Percentiles rank a stretch among this genome's conserved stretches.
Evolutionary conservation across 345 rosid species (phyloP).

Genomic region (Hibiscus syriacus): DNA sequence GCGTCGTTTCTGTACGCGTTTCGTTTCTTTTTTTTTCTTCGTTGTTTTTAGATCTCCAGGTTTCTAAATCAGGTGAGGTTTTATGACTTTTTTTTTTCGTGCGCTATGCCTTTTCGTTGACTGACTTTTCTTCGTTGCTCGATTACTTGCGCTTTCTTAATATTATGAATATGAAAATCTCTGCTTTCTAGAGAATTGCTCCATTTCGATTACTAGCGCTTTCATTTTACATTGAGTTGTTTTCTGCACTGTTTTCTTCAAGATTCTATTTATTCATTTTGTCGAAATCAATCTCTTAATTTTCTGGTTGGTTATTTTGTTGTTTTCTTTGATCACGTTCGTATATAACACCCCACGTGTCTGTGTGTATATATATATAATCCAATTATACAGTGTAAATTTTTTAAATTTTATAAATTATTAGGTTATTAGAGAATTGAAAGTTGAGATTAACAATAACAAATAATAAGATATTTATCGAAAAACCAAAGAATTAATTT

Average conservation of each 20-base stretch:
- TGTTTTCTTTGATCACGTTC: neutral
- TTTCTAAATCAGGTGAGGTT: conserved; percentile 9
- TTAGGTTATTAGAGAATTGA: no score
- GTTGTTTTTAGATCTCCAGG: neutral
- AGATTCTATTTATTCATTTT: neutral
- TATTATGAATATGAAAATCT: neutral
- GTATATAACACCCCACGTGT: no score
- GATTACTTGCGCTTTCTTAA: neutral
- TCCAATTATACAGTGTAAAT: no score
- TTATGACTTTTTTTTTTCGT: neutral
- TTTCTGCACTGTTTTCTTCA: neutral
- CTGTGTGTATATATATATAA: no score
- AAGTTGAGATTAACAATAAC: no score
- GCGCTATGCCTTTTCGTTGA: conserved; percentile 1
- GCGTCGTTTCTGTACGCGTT: conserved; percentile 7
- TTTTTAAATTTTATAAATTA: no score
- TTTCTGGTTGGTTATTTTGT: neutral
- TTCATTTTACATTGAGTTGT: neutral
- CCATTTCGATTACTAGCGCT: neutral
- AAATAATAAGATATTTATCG: no score
- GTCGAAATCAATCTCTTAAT: neutral
- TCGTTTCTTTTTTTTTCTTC: neutral
- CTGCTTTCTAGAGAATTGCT: neutral
- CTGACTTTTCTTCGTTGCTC: neutral
- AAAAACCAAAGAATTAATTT: no score